A percentile compares a stretch with the other conserved stretches of the same genome.
Conservation (phyloP, 345 rosid species). For the Populus pruinosa region DNA sequence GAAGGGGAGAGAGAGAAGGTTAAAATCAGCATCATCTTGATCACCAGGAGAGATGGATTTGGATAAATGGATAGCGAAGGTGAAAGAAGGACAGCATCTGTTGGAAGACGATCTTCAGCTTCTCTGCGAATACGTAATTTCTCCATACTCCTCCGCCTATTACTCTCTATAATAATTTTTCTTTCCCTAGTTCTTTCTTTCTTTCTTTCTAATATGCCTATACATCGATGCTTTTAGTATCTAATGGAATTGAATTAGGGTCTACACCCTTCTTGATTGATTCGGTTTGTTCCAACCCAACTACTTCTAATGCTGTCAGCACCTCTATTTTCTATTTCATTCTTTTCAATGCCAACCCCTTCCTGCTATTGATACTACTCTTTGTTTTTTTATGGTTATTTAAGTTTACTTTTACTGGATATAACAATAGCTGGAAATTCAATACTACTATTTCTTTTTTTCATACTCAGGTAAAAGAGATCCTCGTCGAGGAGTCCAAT, state of each 20-base stretch:
- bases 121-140: constrained; percentile 86
- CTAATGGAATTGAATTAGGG: neutral
- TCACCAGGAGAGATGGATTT: constrained; percentile 65
- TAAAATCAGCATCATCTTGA: neutral
- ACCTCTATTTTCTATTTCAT: neutral
- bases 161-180: neutral
- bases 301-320: neutral
- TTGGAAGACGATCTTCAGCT: constrained; percentile 96
- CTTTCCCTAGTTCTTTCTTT: neutral
- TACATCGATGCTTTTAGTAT: neutral
- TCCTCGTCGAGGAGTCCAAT: constrained; percentile 95
- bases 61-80: constrained; percentile 96
- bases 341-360: too few relatives aligned
- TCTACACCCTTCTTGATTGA: neutral
- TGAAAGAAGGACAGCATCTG: constrained; percentile 92
- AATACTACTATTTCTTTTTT: neutral
- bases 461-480: constrained; percentile 78
- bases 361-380: neutral
- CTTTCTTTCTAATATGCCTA: neutral
- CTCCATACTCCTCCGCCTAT: neutral
- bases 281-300: neutral
- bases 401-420: neutral
- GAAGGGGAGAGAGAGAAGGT: neutral
- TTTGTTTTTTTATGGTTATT: neutral
- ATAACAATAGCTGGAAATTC: neutral